A percentile compares a stretch with the other conserved stretches of the same genome.
Evolutionary conservation across 2,329 filamentous ascomycete genomes (phyloP).

Genomic region (Phialemoniopsis sp.): DNA sequence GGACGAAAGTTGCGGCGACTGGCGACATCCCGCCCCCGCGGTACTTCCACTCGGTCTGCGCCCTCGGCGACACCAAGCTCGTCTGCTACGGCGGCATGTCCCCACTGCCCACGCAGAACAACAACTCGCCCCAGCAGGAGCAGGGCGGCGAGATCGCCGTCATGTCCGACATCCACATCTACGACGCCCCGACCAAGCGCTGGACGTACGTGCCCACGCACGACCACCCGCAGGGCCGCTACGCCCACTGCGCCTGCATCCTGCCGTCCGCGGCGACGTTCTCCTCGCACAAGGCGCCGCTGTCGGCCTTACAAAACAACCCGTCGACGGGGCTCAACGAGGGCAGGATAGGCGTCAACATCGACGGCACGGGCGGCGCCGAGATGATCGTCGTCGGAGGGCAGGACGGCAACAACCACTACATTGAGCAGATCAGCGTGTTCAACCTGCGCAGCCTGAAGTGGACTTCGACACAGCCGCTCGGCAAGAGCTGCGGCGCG

Average conservation of each 20-base stretch:
- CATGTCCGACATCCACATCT: conserved; percentile 97
- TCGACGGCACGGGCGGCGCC: conserved; percentile 87
- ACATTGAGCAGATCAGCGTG: conserved; percentile 97
- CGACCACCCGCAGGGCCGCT: conserved; percentile 86
- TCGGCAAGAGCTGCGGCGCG: conserved; percentile 91
- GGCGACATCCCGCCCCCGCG: conserved; percentile 87
- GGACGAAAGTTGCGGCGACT: conserved; percentile 80
- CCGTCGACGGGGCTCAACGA: conserved; percentile 80
- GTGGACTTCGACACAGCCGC: conserved; percentile 84
- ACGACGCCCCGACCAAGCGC: conserved; percentile 74
- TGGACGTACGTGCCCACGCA: conserved; percentile 83
- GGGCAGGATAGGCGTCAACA: conserved; percentile 79
- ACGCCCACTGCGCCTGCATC: conserved; percentile 94
- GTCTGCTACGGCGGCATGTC: conserved; percentile 99
- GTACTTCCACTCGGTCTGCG: conserved; percentile 96
- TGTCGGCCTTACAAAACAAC: conserved; percentile 87
- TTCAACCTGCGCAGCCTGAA: conserved; percentile 94
- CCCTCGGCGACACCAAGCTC: conserved; percentile 89
- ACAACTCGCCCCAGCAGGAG: conserved; percentile 46
- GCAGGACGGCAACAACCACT: conserved; percentile 96
- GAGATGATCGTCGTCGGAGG: conserved; percentile 98
- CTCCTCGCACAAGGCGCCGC: conserved; percentile 75
- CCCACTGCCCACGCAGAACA: conserved; percentile 55
- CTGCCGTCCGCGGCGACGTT: conserved; percentile 85
- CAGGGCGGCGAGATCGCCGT: conserved; percentile 84